These are phyloP conservation scores for Cryptosporidium ryanae DNA, from an alignment of 169 alveolate genomes.

Conservation along the genomic window DNA sequence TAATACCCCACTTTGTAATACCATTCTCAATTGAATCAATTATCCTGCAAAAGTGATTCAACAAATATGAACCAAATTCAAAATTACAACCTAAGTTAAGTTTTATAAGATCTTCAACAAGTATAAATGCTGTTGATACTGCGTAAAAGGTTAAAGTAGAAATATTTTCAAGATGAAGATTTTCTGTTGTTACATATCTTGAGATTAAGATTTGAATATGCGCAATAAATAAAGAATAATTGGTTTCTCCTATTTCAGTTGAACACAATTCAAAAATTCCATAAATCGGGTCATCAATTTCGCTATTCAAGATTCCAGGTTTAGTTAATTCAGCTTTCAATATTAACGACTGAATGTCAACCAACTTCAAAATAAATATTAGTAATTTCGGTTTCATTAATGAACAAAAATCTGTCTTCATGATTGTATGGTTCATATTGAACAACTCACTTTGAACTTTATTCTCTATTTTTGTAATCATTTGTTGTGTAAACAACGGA, in stretches of 20 bases:
- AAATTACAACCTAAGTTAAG: conserved; percentile 1
- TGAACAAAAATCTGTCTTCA: neutral
- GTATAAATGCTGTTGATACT: conserved; percentile 30
- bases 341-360: neutral
- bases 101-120: conserved; percentile 6
- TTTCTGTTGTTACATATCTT: neutral
- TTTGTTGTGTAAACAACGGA: conserved; percentile 21
- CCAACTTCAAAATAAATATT: neutral
- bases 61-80: conserved; percentile 51
- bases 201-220: conserved; percentile 59
- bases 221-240: neutral
- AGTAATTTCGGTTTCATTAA: neutral
- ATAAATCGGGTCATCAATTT: neutral
- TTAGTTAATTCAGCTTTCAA: neutral
- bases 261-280: conserved; percentile 4
- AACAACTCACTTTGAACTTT: neutral
- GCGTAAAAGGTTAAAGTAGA: neutral
- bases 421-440: neutral
- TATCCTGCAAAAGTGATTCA: conserved; percentile 59
- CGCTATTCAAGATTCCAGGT: neutral
- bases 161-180: neutral
- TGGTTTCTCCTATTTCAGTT: neutral
- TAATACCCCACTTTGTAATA: conserved; percentile 38
- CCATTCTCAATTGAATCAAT: neutral
- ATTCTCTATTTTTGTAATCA: neutral